phyloP scores from a whole-genome alignment of 495 filamentous ascomycete genomes.

The Penicillium flavigenum region DNA sequence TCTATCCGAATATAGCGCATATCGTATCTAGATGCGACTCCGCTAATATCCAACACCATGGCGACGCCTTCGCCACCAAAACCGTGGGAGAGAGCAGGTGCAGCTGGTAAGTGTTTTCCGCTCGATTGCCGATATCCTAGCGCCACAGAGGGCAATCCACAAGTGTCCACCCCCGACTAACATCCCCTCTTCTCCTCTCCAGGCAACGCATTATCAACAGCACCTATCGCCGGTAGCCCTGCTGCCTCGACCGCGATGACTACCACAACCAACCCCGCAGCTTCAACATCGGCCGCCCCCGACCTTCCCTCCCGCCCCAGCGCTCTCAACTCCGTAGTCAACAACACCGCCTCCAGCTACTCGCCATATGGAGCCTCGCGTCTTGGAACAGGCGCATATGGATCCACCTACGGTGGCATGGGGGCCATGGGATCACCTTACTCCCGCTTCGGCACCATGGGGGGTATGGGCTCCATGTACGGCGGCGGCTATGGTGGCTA shows the following conservation, averaged over 20 bases:
- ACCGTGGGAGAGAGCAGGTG: slow-evolving; percentile 86
- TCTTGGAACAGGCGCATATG: slow-evolving; percentile 53
- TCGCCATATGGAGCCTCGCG: slow-evolving; percentile 69
- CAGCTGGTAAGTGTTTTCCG: slow-evolving; percentile 50
- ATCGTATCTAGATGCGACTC: slow-evolving; percentile 34
- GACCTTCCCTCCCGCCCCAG: slow-evolving; percentile 79
- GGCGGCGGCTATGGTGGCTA: slow-evolving; percentile 55
- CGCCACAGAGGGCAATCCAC: slow-evolving; percentile 10
- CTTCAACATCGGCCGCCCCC: slow-evolving; percentile 55
- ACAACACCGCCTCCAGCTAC: slow-evolving; percentile 79
- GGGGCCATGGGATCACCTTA: slow-evolving; percentile 51
- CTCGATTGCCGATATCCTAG: slow-evolving; percentile 7
- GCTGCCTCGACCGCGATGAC: slow-evolving; percentile 43
- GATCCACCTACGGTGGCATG: slow-evolving; percentile 43
- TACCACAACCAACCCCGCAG: slow-evolving; percentile 42
- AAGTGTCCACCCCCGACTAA: slow-evolving; percentile 12
- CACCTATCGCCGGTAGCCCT: slow-evolving; percentile 36
- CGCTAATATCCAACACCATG: slow-evolving; percentile 37
- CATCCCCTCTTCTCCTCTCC: slow-evolving; percentile 8
- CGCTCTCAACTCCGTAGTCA: slow-evolving; percentile 72
- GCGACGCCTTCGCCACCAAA: slow-evolving; percentile 82
- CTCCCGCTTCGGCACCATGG: slow-evolving; percentile 63
- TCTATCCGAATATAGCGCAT: slow-evolving; percentile 6
- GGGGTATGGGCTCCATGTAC: slow-evolving; percentile 56
- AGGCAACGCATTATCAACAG: slow-evolving; percentile 40